These are phyloP conservation scores for Fusarium austroafricanum DNA, from an alignment of 2,329 filamentous ascomycete species.

Conservation along the genomic window DNA sequence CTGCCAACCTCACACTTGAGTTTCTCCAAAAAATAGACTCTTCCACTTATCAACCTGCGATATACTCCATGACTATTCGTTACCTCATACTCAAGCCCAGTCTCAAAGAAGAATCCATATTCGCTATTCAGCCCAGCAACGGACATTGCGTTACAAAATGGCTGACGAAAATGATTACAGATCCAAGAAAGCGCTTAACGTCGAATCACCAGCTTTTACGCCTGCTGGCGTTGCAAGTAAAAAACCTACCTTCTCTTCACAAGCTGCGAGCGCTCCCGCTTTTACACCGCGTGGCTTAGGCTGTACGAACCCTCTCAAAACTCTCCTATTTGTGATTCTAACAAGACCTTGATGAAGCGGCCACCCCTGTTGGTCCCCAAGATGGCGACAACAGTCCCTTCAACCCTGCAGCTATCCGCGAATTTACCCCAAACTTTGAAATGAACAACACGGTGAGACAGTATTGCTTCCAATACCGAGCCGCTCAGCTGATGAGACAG, in stretches of 20 bases:
- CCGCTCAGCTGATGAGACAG: constrained; percentile 43
- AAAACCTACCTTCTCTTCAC: constrained; percentile 84
- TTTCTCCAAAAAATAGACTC: neutral
- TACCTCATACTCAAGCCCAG: neutral
- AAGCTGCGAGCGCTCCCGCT: constrained; percentile 87
- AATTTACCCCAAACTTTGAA: constrained; percentile 71
- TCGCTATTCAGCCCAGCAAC: neutral
- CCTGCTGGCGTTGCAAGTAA: constrained; percentile 71
- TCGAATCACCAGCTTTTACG: constrained; percentile 96
- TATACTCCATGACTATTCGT: neutral
- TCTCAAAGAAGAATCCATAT: neutral
- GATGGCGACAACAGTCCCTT: constrained; percentile 61
- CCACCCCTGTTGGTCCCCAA: constrained; percentile 54
- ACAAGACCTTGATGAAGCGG: constrained; percentile 43
- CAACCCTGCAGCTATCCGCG: constrained; percentile 67
- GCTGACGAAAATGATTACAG: constrained; percentile 47
- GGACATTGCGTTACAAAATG: neutral
- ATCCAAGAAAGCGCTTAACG: constrained; percentile 84
- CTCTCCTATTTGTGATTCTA: constrained; percentile 13
- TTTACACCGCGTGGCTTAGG: constrained; percentile 78
- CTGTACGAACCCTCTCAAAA: constrained; percentile 46
- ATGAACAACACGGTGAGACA: constrained; percentile 59
- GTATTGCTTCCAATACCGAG: neutral
- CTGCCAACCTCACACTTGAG: neutral
- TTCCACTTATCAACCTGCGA: neutral